Evolutionary conservation across 1,284 basidiomycete species (phyloP).

Genomic region (Rhodotorula sp.): DNA sequence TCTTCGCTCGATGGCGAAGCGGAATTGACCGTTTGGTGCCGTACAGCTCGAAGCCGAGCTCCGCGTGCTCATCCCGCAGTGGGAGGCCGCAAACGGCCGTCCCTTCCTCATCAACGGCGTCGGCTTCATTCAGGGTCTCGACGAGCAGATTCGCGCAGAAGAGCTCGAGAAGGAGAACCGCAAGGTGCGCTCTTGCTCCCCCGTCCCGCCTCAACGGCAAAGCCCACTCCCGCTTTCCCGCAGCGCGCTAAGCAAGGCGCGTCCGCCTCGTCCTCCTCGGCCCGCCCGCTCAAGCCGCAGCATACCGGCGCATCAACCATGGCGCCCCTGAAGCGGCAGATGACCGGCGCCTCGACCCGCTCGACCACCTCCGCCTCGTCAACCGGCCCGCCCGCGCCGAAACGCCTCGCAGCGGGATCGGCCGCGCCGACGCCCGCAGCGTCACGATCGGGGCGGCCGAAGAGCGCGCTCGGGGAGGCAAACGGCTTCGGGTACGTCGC

Average conservation of each 20-base stretch:
- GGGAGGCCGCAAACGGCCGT: slow-evolving; percentile 78
- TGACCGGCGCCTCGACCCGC: slow-evolving; percentile 29
- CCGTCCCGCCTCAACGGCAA: not conserved
- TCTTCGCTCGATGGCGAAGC: too few species aligned
- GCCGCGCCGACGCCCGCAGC: not conserved
- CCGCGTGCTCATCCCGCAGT: slow-evolving; percentile 72
- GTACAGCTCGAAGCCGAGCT: slow-evolving; percentile 83
- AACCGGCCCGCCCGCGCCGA: slow-evolving; percentile 19
- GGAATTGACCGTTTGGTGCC: not conserved
- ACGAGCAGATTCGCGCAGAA: slow-evolving; percentile 65
- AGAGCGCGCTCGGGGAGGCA: slow-evolving; percentile 3
- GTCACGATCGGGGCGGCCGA: not conserved
- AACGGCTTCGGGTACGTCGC: not conserved
- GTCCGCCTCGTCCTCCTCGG: slow-evolving; percentile 11
- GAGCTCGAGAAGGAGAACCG: slow-evolving; percentile 45
- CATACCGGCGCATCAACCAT: slow-evolving; percentile 25
- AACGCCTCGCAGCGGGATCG: slow-evolving; percentile 8
- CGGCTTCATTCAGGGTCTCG: slow-evolving; percentile 76
- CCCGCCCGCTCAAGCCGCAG: slow-evolving; percentile 22
- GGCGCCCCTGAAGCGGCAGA: slow-evolving; percentile 38
- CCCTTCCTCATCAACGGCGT: slow-evolving; percentile 84
- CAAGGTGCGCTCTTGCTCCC: slow-evolving; percentile 23
- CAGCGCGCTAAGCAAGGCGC: slow-evolving; percentile 32
- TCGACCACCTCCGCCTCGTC: slow-evolving; percentile 7
- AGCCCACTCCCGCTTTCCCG: not conserved